Percentiles rank a stretch among this genome's conserved stretches.
Conservation (phyloP, 2,329 filamentous ascomycete species). For the Trichophyton verrucosum region DNA sequence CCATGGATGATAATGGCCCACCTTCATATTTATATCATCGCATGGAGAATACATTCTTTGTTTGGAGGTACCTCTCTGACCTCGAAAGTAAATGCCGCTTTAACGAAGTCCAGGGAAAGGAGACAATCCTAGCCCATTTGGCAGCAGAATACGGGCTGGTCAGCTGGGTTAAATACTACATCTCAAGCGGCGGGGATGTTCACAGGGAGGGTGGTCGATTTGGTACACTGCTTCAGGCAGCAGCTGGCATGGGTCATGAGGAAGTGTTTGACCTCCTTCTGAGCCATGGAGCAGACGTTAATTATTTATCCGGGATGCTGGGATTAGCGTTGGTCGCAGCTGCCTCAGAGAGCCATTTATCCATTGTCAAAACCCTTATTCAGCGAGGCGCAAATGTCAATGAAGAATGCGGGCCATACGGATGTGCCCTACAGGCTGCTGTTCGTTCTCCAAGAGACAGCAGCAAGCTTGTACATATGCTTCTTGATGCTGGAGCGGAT, state of each 20-base stretch:
- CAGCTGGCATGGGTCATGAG: conserved; percentile 1
- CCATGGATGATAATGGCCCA: background rate
- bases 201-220: background rate
- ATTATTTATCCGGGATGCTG: background rate
- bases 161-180: background rate
- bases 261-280: background rate
- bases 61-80: background rate
- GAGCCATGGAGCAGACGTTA: background rate
- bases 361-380: background rate
- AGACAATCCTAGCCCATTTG: background rate
- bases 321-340: background rate
- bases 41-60: background rate
- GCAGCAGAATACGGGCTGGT: background rate
- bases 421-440: conserved; percentile 4
- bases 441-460: conserved; percentile 4
- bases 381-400: conserved; percentile 3
- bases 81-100: background rate
- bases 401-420: background rate
- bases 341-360: background rate
- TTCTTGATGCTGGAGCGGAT: conserved; percentile 13
- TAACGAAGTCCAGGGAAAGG: background rate
- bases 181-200: background rate
- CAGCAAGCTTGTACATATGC: conserved; percentile 7
- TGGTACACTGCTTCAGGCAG: background rate
- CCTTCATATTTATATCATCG: background rate